These are phyloP conservation scores for Jackrogersella multiformis DNA, from an alignment of 495 filamentous ascomycete species.

Conservation along the genomic window DNA sequence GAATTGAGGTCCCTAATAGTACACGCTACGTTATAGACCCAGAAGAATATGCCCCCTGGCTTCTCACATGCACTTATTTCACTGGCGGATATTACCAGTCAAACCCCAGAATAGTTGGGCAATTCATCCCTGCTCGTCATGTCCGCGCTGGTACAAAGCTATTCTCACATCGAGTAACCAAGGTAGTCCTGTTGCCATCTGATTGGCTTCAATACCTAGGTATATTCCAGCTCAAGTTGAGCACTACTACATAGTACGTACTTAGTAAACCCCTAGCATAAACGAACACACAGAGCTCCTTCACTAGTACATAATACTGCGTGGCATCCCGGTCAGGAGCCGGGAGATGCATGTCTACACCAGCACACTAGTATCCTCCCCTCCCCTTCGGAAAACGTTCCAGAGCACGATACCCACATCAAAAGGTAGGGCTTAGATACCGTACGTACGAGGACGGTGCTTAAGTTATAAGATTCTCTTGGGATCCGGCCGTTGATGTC, in stretches of 20 bases:
- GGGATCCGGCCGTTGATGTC: constrained; percentile 17
- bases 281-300: constrained; percentile 2
- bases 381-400: constrained; percentile 1
- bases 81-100: neutral
- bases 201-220: constrained; percentile 27
- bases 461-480: constrained; percentile 23
- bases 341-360: constrained; percentile 22
- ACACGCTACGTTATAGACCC: neutral
- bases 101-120: constrained; percentile 4
- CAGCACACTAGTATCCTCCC: constrained; percentile 8
- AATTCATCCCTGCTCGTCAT: constrained; percentile 22
- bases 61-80: constrained; percentile 10
- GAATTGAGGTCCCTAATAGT: neutral
- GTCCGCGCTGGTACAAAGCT: constrained; percentile 23
- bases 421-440: neutral
- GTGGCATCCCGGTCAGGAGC: constrained; percentile 21
- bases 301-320: constrained; percentile 6
- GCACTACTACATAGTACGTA: no score
- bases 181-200: constrained; percentile 15
- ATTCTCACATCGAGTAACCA: constrained; percentile 12
- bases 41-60: constrained; percentile 6
- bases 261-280: constrained; percentile 15
- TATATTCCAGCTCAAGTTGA: constrained; percentile 13
- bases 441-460: neutral
- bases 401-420: constrained; percentile 10